Evolutionary conservation across 176 grass and related monocot species (phyloP), one percentile per base, ranked within the genome.

Genomic region (Alopecurus myosuroides): DNA sequence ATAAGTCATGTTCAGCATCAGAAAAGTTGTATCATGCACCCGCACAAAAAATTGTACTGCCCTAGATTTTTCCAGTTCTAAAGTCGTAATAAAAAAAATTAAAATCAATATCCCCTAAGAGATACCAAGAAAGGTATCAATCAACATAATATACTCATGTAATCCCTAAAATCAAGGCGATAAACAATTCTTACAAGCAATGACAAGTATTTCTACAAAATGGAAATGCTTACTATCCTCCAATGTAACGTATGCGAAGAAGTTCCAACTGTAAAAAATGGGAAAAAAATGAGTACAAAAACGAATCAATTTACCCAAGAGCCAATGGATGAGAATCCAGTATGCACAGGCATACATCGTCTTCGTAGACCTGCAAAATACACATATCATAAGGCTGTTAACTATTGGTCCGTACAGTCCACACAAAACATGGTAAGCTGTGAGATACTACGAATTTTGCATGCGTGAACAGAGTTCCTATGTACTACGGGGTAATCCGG

Each of bases 261-360:
- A 71, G 17, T 61, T 50, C 61, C 19, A 77, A 31, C 18, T 26
- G 19, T 23, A 66, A 7, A 66, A 25, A 20, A 55, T 9, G 11
- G 22, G 28, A 29, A n/a, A 29, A n/a, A 39, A 51, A 61, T 60
- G 42, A 15, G 7, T 22, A 17, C 73, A 51, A 9, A 52, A 65
- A 5, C 29, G 30, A 75, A 67, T 70, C 42, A 81, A 44, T 17
- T 34, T 81, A 87, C 85, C 85, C 85, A 67, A 15, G 78, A 30
- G 70, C 78, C 33, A 87, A 81, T 33, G 85, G 85, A 76, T 87
- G 78, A 35, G 85, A 87, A 67, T 87, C 85, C 78, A 87, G 44
- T 76, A 87, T 87, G 85, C 85, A 87, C 19, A 87, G 3, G 58
- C 85, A 81, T 35, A 87, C 70, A 76, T 87, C 85, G 23, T 87